Conservation (phyloP, 306 rosid species). For the Trifolium fragiferum region DNA sequence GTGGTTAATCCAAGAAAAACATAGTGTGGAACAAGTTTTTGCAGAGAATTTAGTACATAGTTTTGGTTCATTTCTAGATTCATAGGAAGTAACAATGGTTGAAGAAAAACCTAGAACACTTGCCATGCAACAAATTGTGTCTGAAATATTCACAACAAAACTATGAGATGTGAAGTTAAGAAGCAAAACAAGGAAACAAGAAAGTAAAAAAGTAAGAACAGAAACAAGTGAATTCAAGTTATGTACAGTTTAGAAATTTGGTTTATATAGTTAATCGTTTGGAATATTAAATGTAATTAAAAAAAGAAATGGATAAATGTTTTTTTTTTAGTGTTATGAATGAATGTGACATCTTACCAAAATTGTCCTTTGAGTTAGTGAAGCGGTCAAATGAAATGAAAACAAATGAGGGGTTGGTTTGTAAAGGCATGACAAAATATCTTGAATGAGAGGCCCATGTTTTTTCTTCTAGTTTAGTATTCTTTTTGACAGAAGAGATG, state of each 20-base stretch:
- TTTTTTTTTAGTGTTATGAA: neutral
- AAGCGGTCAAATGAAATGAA: conserved; percentile 29
- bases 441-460: conserved; percentile 37
- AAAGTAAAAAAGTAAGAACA: conserved; percentile 22
- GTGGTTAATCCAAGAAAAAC: conserved; percentile 31
- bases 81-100: conserved; percentile 47
- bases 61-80: conserved; percentile 50
- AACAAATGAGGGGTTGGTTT: neutral
- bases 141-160: conserved; percentile 29
- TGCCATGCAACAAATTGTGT: conserved; percentile 60
- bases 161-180: neutral
- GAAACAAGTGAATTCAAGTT: conserved; percentile 2
- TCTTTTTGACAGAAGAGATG: neutral
- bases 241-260: neutral
- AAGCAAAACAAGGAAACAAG: neutral
- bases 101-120: conserved; percentile 53
- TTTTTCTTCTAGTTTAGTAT: conserved; percentile 20
- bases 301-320: conserved; percentile 17
- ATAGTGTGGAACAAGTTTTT: neutral
- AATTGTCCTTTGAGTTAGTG: conserved; percentile 19
- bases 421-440: conserved; percentile 31
- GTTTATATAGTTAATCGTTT: conserved; percentile 48
- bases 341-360: conserved; percentile 11
- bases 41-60: conserved; percentile 38
- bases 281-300: neutral